Conservation (phyloP, 305 asterid genomes). For the Plantago lanceolata region DNA sequence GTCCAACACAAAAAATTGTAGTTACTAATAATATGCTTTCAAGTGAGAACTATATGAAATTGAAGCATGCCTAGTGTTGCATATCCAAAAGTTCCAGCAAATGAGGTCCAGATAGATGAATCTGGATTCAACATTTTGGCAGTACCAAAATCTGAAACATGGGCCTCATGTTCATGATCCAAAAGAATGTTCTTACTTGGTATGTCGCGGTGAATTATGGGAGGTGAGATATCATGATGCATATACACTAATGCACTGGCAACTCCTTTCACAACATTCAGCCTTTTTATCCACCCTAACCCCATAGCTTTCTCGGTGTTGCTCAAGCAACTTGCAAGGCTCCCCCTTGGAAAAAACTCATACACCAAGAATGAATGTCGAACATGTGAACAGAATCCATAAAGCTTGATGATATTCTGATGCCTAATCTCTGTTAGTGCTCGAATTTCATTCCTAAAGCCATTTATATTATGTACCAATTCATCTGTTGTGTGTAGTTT, state of each 20-base stretch:
- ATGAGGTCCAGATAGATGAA: conserved; percentile 32
- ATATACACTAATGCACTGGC: conserved; percentile 31
- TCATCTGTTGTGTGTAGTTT: conserved; percentile 27
- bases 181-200: conserved; percentile 36
- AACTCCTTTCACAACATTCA: conserved; percentile 26
- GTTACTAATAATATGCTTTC: not conserved
- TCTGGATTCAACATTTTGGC: conserved; percentile 23
- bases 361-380: conserved; percentile 31
- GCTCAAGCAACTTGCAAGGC: conserved; percentile 12
- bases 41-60: not conserved
- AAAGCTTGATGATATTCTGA: conserved; percentile 29
- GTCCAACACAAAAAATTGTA: not conserved
- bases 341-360: conserved; percentile 33
- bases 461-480: not conserved
- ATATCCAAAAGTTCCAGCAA: conserved; percentile 43
- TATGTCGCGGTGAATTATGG: conserved; percentile 36
- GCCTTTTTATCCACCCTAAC: conserved; percentile 33
- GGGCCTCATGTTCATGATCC: conserved; percentile 23
- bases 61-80: conserved; percentile 35
- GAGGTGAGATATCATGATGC: conserved; percentile 36
- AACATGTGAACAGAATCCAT: conserved; percentile 33
- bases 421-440: conserved; percentile 32
- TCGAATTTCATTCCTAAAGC: conserved; percentile 29
- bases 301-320: conserved; percentile 18
- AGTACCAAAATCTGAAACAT: conserved; percentile 33